phyloP scores from a whole-genome alignment of 257 asterid genomes.

The Prunella vulgaris region DNA sequence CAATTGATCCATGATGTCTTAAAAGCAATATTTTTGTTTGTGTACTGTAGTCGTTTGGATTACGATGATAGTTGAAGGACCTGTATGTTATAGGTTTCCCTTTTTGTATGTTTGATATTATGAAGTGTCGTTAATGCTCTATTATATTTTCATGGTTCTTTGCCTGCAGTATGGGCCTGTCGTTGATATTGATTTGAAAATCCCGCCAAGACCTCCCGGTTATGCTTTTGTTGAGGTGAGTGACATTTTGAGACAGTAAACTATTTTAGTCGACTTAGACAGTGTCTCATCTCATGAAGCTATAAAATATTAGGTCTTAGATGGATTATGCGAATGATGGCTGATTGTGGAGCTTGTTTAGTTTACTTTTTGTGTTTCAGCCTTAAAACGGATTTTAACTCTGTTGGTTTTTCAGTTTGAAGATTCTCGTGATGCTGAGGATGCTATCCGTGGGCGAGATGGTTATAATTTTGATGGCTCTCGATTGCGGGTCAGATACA shows the following conservation, averaged over 20 bases:
- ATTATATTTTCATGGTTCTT: neutral
- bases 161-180: conserved; percentile 67
- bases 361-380: neutral
- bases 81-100: neutral
- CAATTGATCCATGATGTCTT: neutral
- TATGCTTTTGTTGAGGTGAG: conserved; percentile 90
- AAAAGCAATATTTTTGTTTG: neutral
- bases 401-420: conserved; percentile 50
- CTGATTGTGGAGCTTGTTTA: neutral
- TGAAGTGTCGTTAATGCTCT: neutral
- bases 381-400: neutral
- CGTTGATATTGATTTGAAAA: conserved; percentile 71
- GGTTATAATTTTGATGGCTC: conserved; percentile 70
- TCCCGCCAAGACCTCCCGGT: conserved; percentile 89
- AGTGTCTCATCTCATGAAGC: neutral
- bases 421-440: conserved; percentile 71
- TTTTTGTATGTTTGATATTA: neutral
- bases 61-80: neutral
- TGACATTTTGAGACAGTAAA: neutral
- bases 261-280: neutral
- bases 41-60: neutral
- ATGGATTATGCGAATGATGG: neutral
- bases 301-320: neutral
- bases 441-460: conserved; percentile 80
- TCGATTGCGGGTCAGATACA: conserved; percentile 54